Base-by-base conservation (phyloP, 177 flowering plant species). In the Vitis hybrid region DNA sequence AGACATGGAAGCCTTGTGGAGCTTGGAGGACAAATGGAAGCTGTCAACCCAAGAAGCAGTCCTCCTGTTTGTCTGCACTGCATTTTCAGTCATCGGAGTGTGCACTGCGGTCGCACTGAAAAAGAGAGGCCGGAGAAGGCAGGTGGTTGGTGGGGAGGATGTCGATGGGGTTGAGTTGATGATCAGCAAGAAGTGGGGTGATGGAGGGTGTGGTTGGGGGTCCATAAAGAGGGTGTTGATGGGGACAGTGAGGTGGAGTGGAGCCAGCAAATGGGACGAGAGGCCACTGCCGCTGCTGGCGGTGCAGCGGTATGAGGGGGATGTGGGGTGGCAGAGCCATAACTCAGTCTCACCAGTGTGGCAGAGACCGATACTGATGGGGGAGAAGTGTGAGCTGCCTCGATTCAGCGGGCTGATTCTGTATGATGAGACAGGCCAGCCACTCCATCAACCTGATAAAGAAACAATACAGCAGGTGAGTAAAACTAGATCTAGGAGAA, bases 341-440 rank as follows among this genome's bases (percentile, higher is more conserved):
- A 75, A 79, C 69, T 81, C 85, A 2, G 70, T 10, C 30, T 75
- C 87, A 1, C 89, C 92, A 9, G 96, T 89, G 69, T 90, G 96
- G 96, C 90, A 90, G 69, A 78, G 90, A 74, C 96, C 93, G 0
- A 90, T 90, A 58, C 83, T 90, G 1, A 89, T 88, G 93, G 96
- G 93, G 2, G 93, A 80, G 74, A 88, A 80, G 68, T 88, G 93
- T 63, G 85, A 86, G 82, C 72, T 90, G 11, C 93, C 93, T 3
- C 79, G 84, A 66, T 89, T 87, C 70, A 90, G 94, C 65, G 94
- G 94, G 48, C 85, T 88, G 8, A 90, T 90, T 65, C 81, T 88
- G 46, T 90, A 90, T 60, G 91, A 90, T 55, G 88, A 88, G 62
- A 78, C 71, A 71, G 92, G 94, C 10, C 71, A 52, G 49, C 85